These are phyloP conservation scores for Pseudogymnoascus sp. DNA, from an alignment of 2,329 filamentous ascomycete species.

Conservation along the genomic window DNA sequence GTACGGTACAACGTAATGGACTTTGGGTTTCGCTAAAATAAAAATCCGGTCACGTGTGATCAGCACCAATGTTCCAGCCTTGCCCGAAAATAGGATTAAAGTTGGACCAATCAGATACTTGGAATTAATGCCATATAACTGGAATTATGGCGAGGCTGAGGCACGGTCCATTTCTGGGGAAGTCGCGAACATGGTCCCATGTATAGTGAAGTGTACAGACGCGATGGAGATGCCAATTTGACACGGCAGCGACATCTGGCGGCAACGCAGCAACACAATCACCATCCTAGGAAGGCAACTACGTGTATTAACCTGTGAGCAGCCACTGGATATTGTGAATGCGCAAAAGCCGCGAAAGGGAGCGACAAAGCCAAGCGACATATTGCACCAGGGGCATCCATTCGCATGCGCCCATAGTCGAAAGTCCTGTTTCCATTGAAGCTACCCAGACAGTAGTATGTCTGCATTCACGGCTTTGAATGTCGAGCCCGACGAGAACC, in stretches of 20 bases:
- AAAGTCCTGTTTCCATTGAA: not conserved
- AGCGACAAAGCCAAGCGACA: not conserved
- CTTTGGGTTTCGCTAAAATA: conserved; percentile 2
- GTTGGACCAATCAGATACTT: not conserved
- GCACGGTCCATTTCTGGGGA: not conserved
- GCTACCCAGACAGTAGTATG: conserved; percentile 9
- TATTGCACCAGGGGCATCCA: not conserved
- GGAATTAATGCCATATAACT: not conserved
- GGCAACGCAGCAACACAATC: not conserved
- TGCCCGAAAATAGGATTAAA: not conserved
- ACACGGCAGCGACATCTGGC: not conserved
- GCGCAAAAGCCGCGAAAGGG: too few relatives aligned
- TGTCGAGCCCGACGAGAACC: conserved; percentile 83
- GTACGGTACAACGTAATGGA: conserved; percentile 6
- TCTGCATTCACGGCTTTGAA: conserved; percentile 81
- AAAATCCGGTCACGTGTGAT: conserved; percentile 4
- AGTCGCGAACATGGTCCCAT: not conserved
- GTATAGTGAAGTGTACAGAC: conserved; percentile 2
- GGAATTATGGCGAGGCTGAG: not conserved
- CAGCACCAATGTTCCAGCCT: conserved; percentile 3
- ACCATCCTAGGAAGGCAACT: not conserved
- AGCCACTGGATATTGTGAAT: not conserved
- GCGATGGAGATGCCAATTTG: not conserved
- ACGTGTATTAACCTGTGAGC: not conserved
- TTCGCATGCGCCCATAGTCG: not conserved